phyloP scores from a whole-genome alignment of 1,139 yeast species.

The Blastobotrys raffinosifermentans region DNA sequence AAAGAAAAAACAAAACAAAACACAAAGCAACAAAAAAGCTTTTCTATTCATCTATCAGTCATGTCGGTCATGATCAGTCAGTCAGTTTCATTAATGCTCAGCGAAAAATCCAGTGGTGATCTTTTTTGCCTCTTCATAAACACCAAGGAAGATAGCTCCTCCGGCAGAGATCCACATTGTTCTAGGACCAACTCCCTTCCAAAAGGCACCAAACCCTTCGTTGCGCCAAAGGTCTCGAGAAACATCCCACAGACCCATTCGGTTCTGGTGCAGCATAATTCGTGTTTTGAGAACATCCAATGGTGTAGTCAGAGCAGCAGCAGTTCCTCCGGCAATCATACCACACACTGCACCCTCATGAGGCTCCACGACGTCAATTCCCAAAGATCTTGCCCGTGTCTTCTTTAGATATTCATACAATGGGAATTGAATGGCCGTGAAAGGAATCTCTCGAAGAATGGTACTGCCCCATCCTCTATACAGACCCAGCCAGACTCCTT shows the following conservation, averaged over 20 bases:
- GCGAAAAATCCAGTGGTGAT: slow-evolving; percentile 6
- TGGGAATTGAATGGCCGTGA: slow-evolving; percentile 92
- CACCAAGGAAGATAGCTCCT: slow-evolving; percentile 94
- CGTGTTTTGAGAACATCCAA: slow-evolving; percentile 89
- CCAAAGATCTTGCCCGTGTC: slow-evolving; percentile 41
- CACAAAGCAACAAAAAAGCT: not conserved
- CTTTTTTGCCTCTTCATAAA: slow-evolving; percentile 68
- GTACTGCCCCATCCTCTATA: slow-evolving; percentile 94
- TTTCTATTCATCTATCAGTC: not conserved
- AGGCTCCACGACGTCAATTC: slow-evolving; percentile 44
- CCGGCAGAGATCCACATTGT: slow-evolving; percentile 98
- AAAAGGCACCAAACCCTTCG: slow-evolving; percentile 66
- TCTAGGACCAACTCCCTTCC: slow-evolving; percentile 86
- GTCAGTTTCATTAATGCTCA: not conserved
- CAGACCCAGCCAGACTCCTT: slow-evolving; percentile 69
- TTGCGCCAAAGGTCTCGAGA: slow-evolving; percentile 43
- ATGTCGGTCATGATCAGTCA: not conserved
- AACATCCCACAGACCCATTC: slow-evolving; percentile 40
- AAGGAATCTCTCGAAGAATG: slow-evolving; percentile 90
- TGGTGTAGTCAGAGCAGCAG: slow-evolving; percentile 93
- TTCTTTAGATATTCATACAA: slow-evolving; percentile 76
- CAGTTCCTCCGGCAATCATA: slow-evolving; percentile 87
- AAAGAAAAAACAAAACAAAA: not conserved
- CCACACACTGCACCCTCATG: slow-evolving; percentile 91
- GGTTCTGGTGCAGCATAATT: slow-evolving; percentile 63